These are phyloP conservation scores for Tylopilus felleus DNA, from an alignment of 768 basidiomycete species.

Conservation along the genomic window DNA sequence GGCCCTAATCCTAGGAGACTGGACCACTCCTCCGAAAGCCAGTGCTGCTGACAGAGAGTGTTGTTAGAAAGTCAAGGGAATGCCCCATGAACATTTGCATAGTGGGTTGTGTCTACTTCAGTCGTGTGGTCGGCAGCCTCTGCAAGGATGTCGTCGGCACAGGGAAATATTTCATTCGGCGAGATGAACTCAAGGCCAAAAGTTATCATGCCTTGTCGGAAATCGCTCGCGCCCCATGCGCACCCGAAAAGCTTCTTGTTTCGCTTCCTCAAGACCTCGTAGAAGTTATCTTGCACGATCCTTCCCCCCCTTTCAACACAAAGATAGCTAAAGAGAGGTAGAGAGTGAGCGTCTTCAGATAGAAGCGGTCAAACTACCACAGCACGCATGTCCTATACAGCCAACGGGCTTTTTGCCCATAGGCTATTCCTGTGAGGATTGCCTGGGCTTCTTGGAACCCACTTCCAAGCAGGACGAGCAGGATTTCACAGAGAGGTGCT, in stretches of 20 bases:
- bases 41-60: background rate
- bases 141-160: background rate
- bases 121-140: background rate
- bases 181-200: conserved; percentile 3
- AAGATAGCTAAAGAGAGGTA: background rate
- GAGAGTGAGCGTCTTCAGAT: too few species aligned
- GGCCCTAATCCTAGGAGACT: background rate
- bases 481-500: background rate
- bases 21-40: background rate
- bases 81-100: background rate
- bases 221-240: background rate
- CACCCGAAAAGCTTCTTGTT: background rate
- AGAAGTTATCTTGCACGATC: background rate
- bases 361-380: background rate
- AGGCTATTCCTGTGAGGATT: background rate
- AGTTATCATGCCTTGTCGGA: conserved; percentile 7
- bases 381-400: background rate
- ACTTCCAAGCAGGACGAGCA: background rate
- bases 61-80: background rate
- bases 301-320: background rate
- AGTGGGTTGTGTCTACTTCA: background rate
- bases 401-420: background rate
- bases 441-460: conserved; percentile 8
- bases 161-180: background rate
- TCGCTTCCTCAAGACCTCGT: background rate